A percentile compares a stretch with the other conserved stretches of the same genome.
Conservation (phyloP, 495 filamentous ascomycete genomes). For the Jackrogersella minutella region DNA sequence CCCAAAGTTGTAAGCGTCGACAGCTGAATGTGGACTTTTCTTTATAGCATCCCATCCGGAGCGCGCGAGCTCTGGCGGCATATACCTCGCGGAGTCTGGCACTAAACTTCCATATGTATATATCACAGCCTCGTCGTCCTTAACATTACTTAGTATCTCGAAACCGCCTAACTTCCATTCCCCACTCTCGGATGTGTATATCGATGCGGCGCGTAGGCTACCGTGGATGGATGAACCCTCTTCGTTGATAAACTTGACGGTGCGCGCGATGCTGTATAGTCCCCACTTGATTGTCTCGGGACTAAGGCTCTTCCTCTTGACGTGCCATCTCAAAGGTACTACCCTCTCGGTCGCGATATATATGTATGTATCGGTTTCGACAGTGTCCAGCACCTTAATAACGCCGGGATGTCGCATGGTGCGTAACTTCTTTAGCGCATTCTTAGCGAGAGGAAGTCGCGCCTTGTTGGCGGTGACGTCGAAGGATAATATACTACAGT, state of each 20-base stretch:
- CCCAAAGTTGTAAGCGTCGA: conserved; percentile 88
- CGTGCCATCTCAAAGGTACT: conserved; percentile 83
- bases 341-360: conserved; percentile 96
- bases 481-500: conserved; percentile 96
- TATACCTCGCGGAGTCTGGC: conserved; percentile 81
- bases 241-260: conserved; percentile 93
- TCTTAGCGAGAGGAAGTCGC: conserved; percentile 84
- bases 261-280: conserved; percentile 84
- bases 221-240: conserved; percentile 93
- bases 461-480: conserved; percentile 81
- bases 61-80: conserved; percentile 85
- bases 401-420: conserved; percentile 95
- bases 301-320: conserved; percentile 81
- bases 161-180: conserved; percentile 98
- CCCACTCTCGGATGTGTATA: conserved; percentile 92
- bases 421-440: conserved; percentile 88
- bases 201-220: conserved; percentile 79
- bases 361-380: conserved; percentile 93
- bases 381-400: conserved; percentile 89
- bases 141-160: conserved; percentile 91
- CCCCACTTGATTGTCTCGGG: conserved; percentile 97
- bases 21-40: conserved; percentile 77
- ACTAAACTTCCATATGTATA: conserved; percentile 88
- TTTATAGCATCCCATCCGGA: conserved; percentile 89
- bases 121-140: conserved; percentile 91